Percentiles rank a stretch among this genome's conserved stretches.
These are phyloP conservation scores for Tieghemiomyces parasiticus DNA, from an alignment of 192 early-diverging fungal genomes.

Conservation along the genomic window DNA sequence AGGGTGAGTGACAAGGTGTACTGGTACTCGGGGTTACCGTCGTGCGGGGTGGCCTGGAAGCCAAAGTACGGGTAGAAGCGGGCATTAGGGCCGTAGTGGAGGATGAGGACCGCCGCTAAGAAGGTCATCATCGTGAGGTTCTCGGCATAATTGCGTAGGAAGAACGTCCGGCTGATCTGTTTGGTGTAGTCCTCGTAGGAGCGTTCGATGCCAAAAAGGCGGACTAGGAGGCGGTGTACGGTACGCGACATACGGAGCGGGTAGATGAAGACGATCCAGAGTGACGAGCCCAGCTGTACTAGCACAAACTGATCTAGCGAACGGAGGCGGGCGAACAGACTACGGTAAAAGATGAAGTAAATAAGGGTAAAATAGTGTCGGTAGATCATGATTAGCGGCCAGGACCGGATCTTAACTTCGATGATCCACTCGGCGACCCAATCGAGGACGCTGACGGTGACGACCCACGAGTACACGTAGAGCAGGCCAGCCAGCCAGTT, in stretches of 20 bases:
- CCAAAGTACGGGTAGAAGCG: slow-evolving; percentile 52
- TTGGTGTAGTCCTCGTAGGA: slow-evolving; percentile 50
- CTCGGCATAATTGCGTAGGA: slow-evolving; percentile 57
- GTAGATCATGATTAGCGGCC: slow-evolving; percentile 52
- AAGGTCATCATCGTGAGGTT: slow-evolving; percentile 68
- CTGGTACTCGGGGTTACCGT: slow-evolving; percentile 26
- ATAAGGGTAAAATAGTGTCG: slow-evolving; percentile 67
- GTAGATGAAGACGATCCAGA: slow-evolving; percentile 63
- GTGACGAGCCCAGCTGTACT: slow-evolving; percentile 49
- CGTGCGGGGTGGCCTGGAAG: slow-evolving; percentile 25
- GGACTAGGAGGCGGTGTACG: slow-evolving; percentile 33
- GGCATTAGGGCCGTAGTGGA: slow-evolving; percentile 55
- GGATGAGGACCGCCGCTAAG: slow-evolving; percentile 46
- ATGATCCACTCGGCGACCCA: slow-evolving; percentile 49
- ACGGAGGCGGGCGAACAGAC: slow-evolving; percentile 54
- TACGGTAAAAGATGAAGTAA: slow-evolving; percentile 70
- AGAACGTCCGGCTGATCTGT: slow-evolving; percentile 51
- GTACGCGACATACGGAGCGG: slow-evolving; percentile 49
- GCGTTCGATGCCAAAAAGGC: slow-evolving; percentile 37
- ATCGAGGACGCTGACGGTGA: slow-evolving; percentile 50
- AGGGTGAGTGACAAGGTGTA: slow-evolving; percentile 43
- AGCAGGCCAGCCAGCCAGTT: slow-evolving; percentile 39
- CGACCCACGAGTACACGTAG: slow-evolving; percentile 63
- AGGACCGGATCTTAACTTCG: slow-evolving; percentile 39
- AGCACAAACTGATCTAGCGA: slow-evolving; percentile 45